Evolutionary conservation across 768 basidiomycete genomes (phyloP).

Genomic region (Kwoniella sp.): DNA sequence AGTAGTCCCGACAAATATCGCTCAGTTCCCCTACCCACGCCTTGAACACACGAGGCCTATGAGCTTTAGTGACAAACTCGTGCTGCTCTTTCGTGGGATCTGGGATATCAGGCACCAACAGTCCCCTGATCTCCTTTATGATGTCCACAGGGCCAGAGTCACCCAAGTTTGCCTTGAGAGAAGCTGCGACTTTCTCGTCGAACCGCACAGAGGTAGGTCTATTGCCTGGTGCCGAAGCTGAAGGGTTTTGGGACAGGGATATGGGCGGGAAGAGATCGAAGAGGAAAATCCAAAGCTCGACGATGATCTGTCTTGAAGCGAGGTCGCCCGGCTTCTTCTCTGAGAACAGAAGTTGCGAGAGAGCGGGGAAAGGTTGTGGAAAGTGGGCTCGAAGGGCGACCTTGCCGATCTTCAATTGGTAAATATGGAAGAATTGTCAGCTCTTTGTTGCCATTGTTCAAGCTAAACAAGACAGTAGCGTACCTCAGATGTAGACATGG

Average conservation of each 20-base stretch:
- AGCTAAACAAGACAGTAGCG: background rate
- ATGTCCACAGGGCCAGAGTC: slow-evolving; percentile 23
- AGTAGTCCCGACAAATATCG: slow-evolving; percentile 80
- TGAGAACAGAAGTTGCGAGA: slow-evolving; percentile 83
- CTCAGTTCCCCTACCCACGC: slow-evolving; percentile 78
- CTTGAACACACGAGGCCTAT: slow-evolving; percentile 68
- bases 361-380: slow-evolving; percentile 81
- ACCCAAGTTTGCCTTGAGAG: background rate
- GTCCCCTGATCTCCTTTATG: slow-evolving; percentile 23
- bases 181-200: slow-evolving; percentile 20
- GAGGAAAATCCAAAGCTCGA: slow-evolving; percentile 80
- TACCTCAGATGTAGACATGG: slow-evolving; percentile 67
- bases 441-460: too few species aligned
- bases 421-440: slow-evolving; percentile 1
- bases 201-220: slow-evolving; percentile 38
- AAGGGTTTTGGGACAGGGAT: background rate
- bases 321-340: slow-evolving; percentile 98
- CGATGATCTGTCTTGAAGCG: slow-evolving; percentile 81
- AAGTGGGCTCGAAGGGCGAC: slow-evolving; percentile 84
- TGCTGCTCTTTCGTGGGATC: slow-evolving; percentile 51
- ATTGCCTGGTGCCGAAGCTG: background rate
- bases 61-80: slow-evolving; percentile 56
- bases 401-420: slow-evolving; percentile 70
- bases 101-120: slow-evolving; percentile 43
- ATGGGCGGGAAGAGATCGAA: slow-evolving; percentile 79